Evolutionary conservation across 495 filamentous ascomycete species (phyloP).

Genomic region (Pseudoneurospora amorphoporcata): DNA sequence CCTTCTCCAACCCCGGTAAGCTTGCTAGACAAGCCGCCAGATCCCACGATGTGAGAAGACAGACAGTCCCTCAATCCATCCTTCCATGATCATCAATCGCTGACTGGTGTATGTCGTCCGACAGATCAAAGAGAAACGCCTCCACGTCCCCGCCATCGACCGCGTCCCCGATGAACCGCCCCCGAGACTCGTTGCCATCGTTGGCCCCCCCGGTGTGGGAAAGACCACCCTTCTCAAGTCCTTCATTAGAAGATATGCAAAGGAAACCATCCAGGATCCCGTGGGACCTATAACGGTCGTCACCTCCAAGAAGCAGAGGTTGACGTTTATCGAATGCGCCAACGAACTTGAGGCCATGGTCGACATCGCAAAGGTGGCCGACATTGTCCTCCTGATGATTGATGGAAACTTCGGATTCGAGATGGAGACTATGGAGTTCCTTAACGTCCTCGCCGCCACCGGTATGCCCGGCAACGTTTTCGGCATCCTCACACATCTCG

Average conservation of each 20-base stretch:
- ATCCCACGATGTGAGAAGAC: slow-evolving; percentile 69
- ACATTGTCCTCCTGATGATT: slow-evolving; percentile 94
- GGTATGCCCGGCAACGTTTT: slow-evolving; percentile 99
- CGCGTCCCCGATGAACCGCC: slow-evolving; percentile 92
- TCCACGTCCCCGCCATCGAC: slow-evolving; percentile 94
- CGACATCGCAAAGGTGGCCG: slow-evolving; percentile 89
- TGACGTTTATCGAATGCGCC: slow-evolving; percentile 94
- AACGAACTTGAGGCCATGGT: slow-evolving; percentile 92
- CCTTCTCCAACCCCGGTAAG: slow-evolving; percentile 74
- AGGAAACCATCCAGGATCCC: slow-evolving; percentile 82
- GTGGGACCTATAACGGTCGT: slow-evolving; percentile 90
- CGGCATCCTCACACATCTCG: slow-evolving; percentile 90
- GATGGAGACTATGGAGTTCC: slow-evolving; percentile 99
- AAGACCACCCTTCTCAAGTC: slow-evolving; percentile 67
- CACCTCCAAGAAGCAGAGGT: slow-evolving; percentile 80
- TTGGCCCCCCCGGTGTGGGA: slow-evolving; percentile 85
- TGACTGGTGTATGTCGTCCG: slow-evolving; percentile 3
- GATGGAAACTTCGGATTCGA: slow-evolving; percentile 98
- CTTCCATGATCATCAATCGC: not conserved
- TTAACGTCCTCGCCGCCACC: slow-evolving; percentile 78
- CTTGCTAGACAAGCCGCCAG: slow-evolving; percentile 74
- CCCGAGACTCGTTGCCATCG: slow-evolving; percentile 80
- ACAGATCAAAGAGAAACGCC: slow-evolving; percentile 84
- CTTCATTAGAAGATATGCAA: slow-evolving; percentile 85
- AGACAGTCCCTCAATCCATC: not conserved